phyloP scores from a whole-genome alignment of 2,329 filamentous ascomycete species.

The Aspergillus melleus region DNA sequence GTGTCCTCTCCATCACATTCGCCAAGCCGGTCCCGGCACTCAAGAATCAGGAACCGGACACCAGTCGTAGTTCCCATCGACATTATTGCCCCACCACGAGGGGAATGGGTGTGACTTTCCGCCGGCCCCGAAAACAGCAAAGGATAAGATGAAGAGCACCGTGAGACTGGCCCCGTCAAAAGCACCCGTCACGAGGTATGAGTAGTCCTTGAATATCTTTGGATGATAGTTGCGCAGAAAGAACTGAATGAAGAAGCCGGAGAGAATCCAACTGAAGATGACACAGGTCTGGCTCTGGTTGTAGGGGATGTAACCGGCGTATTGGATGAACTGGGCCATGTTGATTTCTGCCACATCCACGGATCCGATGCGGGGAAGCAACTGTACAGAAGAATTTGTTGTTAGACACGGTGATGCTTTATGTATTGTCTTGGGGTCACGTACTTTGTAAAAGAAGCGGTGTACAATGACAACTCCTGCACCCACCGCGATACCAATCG shows the following conservation, averaged over 20 bases:
- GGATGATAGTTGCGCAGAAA: slow-evolving; percentile 40
- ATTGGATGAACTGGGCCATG: slow-evolving; percentile 6
- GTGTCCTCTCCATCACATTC: too few relatives aligned
- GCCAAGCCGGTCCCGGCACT: neutral
- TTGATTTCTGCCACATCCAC: slow-evolving; percentile 18
- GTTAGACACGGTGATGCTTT: neutral
- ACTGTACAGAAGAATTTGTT: neutral
- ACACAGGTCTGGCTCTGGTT: slow-evolving; percentile 17
- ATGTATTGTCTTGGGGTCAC: neutral
- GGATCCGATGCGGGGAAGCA: neutral
- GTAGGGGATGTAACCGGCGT: slow-evolving; percentile 7
- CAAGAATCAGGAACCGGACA: neutral
- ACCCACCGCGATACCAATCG: slow-evolving; percentile 53
- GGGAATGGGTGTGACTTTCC: slow-evolving; percentile 40
- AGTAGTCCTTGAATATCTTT: slow-evolving; percentile 43
- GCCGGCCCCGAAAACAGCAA: slow-evolving; percentile 47
- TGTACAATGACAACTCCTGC: slow-evolving; percentile 47
- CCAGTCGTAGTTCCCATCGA: neutral
- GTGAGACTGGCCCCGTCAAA: slow-evolving; percentile 44
- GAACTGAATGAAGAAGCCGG: slow-evolving; percentile 30
- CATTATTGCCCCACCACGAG: slow-evolving; percentile 37
- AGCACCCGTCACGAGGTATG: slow-evolving; percentile 44
- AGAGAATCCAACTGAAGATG: slow-evolving; percentile 11
- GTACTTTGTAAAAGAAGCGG: slow-evolving; percentile 7
- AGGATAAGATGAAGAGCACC: slow-evolving; percentile 44